Percentiles rank a stretch among this genome's conserved stretches.
These are phyloP conservation scores for Periconia sp. DNA, from an alignment of 2,329 filamentous ascomycete species.

Conservation along the genomic window DNA sequence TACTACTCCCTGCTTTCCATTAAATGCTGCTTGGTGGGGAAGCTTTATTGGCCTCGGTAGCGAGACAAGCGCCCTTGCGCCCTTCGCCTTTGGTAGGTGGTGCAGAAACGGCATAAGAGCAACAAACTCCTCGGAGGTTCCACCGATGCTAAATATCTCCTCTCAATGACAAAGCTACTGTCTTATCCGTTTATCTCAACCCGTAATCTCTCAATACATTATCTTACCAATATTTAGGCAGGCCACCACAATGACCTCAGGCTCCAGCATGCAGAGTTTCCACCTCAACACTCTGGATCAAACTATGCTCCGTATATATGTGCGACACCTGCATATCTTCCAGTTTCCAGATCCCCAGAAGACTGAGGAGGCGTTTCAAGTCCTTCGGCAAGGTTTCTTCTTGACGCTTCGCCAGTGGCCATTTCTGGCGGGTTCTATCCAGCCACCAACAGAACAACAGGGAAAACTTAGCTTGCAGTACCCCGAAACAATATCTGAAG, in stretches of 20 bases:
- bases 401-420: slow-evolving; percentile 14
- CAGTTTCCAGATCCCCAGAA: slow-evolving; percentile 13
- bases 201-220: no score
- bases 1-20: no score
- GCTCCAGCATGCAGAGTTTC: slow-evolving; percentile 8
- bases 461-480: slow-evolving; percentile 15
- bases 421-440: slow-evolving; percentile 18
- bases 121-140: no score
- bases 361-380: slow-evolving; percentile 11
- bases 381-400: slow-evolving; percentile 12
- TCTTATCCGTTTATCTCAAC: no score
- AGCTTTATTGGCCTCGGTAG: no score
- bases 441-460: slow-evolving; percentile 7
- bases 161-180: no score
- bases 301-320: slow-evolving; percentile 17
- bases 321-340: slow-evolving; percentile 18
- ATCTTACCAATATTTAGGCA: no score
- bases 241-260: not conserved
- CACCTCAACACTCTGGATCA: slow-evolving; percentile 20
- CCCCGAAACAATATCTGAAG: slow-evolving; percentile 11
- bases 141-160: no score
- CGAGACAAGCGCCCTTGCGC: no score
- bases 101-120: no score
- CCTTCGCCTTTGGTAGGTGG: no score
- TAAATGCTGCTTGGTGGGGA: no score